Base-by-base conservation (phyloP, 2,329 filamentous ascomycete genomes). In the Daldinia eschscholtzii region DNA sequence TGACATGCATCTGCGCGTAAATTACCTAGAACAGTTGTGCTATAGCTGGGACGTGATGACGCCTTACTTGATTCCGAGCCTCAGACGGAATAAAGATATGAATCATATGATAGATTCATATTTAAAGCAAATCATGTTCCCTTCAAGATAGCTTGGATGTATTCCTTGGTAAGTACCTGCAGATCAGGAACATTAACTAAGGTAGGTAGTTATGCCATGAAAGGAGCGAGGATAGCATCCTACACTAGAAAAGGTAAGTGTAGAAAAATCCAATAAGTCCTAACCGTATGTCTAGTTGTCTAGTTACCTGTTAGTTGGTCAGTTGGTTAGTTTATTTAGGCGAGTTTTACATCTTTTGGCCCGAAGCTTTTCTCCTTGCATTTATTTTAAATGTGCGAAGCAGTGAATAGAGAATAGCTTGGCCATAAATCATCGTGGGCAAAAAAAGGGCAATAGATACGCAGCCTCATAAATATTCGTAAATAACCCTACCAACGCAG, bases 361-460 rank as follows among this genome's bases (percentile, higher is more conserved):
- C 10, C 18, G 15, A 9, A 18, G 37, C 10, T 53, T 52, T 18
- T 30, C 44, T 30, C 61, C 52, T 39, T 52, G 23, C 50, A 35
- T 30, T n/a, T 39, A 46, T 39, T 10, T 35, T 7, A 46, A 56
- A 33, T 41, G 50, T 28, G n/a, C 44, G 15, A 61, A 42, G 7
- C 15, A 26, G 26, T 23, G 10, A 42, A 41, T 13, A 10, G n/a
- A n/a, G 53, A 53, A 28, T 48, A 52, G 5, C 20, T 23, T 23
- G 20, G n/a, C 12, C 6, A 23, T 55, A 13, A 37, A 35, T 26
- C 18, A 26, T 55, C 52, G 35, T 63, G 56, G 52, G 53, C 26
- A 60, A 55, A 55, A 57, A 55, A 61, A 41, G 57, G 64, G 37
- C 50, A 60, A 48, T 57, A 15, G 35, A 53, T 42, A 57, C 55